A percentile compares a stretch with the other conserved stretches of the same genome.
Evolutionary conservation across 106 monocot species (phyloP).

Genomic region (Triglochin maritima): DNA sequence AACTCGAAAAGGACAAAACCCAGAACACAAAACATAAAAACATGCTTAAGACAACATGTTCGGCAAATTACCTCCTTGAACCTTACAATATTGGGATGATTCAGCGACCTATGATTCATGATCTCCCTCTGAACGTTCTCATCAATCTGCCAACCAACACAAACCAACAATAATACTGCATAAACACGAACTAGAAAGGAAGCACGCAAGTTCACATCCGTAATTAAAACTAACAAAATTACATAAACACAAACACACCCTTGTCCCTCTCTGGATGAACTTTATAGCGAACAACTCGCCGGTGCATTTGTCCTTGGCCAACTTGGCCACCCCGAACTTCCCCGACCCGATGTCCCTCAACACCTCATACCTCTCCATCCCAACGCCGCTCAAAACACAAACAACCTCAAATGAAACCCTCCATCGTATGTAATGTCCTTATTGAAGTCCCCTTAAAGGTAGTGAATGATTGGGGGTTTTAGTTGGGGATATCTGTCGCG

Average conservation of each 20-base stretch:
- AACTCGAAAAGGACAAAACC: not conserved
- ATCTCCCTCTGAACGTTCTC: slow-evolving; percentile 75
- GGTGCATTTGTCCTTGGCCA: slow-evolving; percentile 14
- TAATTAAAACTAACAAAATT: not conserved
- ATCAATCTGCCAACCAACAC: slow-evolving; percentile 40
- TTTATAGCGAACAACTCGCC: slow-evolving; percentile 19
- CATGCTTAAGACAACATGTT: not conserved
- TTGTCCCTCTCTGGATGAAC: slow-evolving; percentile 19
- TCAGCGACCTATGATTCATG: slow-evolving; percentile 58
- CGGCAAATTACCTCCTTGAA: slow-evolving; percentile 53
- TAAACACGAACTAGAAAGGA: not conserved
- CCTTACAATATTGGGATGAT: slow-evolving; percentile 47
- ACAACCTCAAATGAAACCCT: not conserved
- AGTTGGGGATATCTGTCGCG: no score
- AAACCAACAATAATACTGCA: not conserved
- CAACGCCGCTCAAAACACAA: not conserved
- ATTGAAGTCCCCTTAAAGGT: no score
- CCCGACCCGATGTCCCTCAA: slow-evolving; percentile 26
- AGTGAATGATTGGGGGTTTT: no score
- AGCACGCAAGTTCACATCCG: no score
- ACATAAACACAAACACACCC: slow-evolving; percentile 4
- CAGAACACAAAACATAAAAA: not conserved
- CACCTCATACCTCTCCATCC: slow-evolving; percentile 24
- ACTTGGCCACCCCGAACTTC: slow-evolving; percentile 24
- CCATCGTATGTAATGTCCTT: no score